Evolutionary conservation across 345 rosid genomes (phyloP).

Genomic region (Lepidium aucheri): DNA sequence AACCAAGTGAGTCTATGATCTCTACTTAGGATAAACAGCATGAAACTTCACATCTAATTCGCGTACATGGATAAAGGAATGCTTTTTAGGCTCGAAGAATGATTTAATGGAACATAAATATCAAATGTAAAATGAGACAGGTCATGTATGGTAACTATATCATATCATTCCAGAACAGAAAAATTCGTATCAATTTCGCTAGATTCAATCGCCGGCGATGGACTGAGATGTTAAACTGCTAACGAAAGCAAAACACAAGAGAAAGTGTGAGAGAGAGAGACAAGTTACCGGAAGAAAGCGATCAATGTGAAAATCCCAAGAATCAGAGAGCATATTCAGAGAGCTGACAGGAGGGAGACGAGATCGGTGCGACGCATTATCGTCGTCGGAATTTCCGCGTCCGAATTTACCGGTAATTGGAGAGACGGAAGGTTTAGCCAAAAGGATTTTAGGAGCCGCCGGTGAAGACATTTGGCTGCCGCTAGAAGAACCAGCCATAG

Average conservation of each 20-base stretch:
- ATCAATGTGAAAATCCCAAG: slow-evolving; percentile 83
- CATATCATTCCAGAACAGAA: not conserved
- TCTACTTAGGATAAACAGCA: not conserved
- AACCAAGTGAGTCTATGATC: not conserved
- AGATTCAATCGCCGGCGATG: not conserved
- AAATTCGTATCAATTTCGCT: not conserved
- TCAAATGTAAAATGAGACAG: not conserved
- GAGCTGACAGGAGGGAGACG: slow-evolving; percentile 62
- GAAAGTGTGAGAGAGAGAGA: not conserved
- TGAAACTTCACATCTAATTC: not conserved
- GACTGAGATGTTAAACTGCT: not conserved
- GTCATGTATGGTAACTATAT: not conserved
- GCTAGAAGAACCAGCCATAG: slow-evolving; percentile 39
- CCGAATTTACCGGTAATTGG: slow-evolving; percentile 50
- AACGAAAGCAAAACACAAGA: not conserved
- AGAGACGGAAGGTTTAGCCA: slow-evolving; percentile 64
- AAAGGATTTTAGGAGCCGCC: slow-evolving; percentile 60
- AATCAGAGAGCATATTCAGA: slow-evolving; percentile 75
- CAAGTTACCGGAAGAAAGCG: slow-evolving; percentile 71
- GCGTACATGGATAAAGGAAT: not conserved
- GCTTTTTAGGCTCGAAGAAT: not conserved
- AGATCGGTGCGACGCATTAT: slow-evolving; percentile 42
- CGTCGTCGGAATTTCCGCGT: slow-evolving; percentile 46
- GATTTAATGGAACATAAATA: not conserved
- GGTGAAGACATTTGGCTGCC: slow-evolving; percentile 28